Conservation (phyloP, 2,329 filamentous ascomycete genomes). For the Aspergillus ochraceoroseus region DNA sequence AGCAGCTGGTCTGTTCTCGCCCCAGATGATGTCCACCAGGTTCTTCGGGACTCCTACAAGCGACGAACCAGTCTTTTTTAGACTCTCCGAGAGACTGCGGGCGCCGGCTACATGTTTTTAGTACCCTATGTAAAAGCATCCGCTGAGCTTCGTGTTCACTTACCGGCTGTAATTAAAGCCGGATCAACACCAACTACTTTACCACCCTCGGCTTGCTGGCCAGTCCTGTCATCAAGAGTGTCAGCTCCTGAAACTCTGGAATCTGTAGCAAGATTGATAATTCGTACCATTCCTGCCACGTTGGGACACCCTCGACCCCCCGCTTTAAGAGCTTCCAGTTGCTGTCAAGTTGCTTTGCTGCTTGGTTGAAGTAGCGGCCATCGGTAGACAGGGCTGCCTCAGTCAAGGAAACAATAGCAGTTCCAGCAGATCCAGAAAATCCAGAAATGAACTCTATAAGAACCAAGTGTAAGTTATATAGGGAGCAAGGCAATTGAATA, state of each 20-base stretch:
- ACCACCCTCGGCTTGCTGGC: slow-evolving; percentile 76
- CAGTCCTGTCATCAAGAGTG: slow-evolving; percentile 49
- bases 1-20: slow-evolving; percentile 62
- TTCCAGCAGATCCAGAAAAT: slow-evolving; percentile 92
- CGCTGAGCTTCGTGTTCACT: slow-evolving; percentile 20
- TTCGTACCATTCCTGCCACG: slow-evolving; percentile 88
- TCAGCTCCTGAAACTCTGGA: slow-evolving; percentile 12
- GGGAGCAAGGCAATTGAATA: slow-evolving; percentile 6
- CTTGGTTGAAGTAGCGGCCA: slow-evolving; percentile 97
- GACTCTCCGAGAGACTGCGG: slow-evolving; percentile 73
- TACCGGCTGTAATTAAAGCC: slow-evolving; percentile 69
- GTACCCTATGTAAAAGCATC: background rate
- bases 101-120: slow-evolving; percentile 50
- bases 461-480: slow-evolving; percentile 16
- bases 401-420: slow-evolving; percentile 77
- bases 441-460: slow-evolving; percentile 73
- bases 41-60: slow-evolving; percentile 74
- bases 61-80: slow-evolving; percentile 76
- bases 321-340: slow-evolving; percentile 94
- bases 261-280: background rate
- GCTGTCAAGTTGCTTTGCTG: slow-evolving; percentile 76
- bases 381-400: slow-evolving; percentile 91
- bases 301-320: slow-evolving; percentile 86
- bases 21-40: slow-evolving; percentile 90
- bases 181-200: slow-evolving; percentile 90